Evolutionary conservation across 768 basidiomycete species (phyloP), one percentile per base, ranked within the genome.

Genomic region (Amanita jacksonii): DNA sequence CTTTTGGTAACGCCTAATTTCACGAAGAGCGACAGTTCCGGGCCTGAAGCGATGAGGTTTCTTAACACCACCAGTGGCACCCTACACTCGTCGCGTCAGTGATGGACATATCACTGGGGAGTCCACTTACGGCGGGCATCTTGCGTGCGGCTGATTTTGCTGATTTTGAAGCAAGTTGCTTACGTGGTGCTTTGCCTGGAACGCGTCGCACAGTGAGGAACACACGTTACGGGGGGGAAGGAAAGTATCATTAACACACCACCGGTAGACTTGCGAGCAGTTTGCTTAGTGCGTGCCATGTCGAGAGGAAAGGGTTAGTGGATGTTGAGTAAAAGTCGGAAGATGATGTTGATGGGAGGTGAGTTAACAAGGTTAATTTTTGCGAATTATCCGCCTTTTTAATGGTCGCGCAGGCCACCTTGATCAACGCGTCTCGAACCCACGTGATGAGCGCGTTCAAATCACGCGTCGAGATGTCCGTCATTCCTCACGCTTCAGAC

Each of bases 21-120:
- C 81, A 66, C 81, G 78, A 47, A 85, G 74, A 53, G 82, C 81
- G 62, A 85, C 81, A 38, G 80, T 84, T 62, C 81, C 82, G 45
- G 81, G 81, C 63, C 79, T 74, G 73, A 83, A 85, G 46, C 83
- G 75, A 77, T 83, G 82, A 52, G 81, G 81, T 67, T 83, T 84
- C 77, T 85, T 85, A 61, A 85, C 79, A 61, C 79, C 79, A 59
- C 77, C 77, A 51, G 76, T 61, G 38, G 72, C 63, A 46, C 63
- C 66, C 70, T 45, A 20, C 48, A 8, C 28, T 42, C n/a, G 25
- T 18, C 23, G 24, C 28, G 15, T n/a, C n/a, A n/a, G n/a, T n/a
- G n/a, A n/a, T n/a, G n/a, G n/a, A 22, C 12, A 12, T 12, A 27
- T 10, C 15, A 18, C 12, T 5, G 37, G 1, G 30, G 18, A 3